Conservation (phyloP, 1,284 basidiomycete genomes). For the Boletus austroedulis region DNA sequence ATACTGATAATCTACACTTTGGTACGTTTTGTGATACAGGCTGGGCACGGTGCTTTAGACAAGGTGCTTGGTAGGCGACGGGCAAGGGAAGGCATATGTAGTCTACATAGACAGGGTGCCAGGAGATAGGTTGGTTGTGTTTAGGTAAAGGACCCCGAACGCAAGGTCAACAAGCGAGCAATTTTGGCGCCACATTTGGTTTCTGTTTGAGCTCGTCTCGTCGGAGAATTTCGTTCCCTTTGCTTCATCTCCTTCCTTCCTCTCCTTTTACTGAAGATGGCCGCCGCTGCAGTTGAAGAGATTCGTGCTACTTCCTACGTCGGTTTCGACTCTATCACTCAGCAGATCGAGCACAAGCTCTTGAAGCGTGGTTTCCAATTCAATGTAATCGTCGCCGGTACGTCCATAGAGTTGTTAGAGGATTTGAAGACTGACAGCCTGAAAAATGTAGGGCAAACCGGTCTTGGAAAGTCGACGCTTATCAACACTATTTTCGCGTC, state of each 20-base stretch:
- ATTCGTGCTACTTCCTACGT: slow-evolving; percentile 87
- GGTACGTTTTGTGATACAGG: slow-evolving; percentile 22
- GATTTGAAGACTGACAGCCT: neutral
- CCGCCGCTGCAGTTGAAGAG: slow-evolving; percentile 56
- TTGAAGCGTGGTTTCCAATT: slow-evolving; percentile 99
- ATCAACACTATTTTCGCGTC: slow-evolving; percentile 99
- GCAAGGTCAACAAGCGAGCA: slow-evolving; percentile 27
- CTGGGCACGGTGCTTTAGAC: slow-evolving; percentile 35
- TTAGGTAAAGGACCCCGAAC: slow-evolving; percentile 30
- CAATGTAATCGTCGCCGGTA: slow-evolving; percentile 95
- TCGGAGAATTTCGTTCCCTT: slow-evolving; percentile 24
- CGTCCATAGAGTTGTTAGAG: slow-evolving; percentile 36
- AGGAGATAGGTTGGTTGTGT: slow-evolving; percentile 2
- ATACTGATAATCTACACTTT: slow-evolving; percentile 35
- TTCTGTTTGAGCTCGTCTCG: slow-evolving; percentile 16
- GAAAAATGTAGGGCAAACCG: slow-evolving; percentile 79
- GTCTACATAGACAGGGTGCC: slow-evolving; percentile 17
- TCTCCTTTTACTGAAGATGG: slow-evolving; percentile 37
- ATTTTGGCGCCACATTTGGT: slow-evolving; percentile 33
- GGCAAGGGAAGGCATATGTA: neutral
- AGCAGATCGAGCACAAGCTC: slow-evolving; percentile 98
- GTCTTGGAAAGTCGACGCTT: slow-evolving; percentile 96
- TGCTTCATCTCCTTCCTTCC: slow-evolving; percentile 9
- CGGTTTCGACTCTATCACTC: slow-evolving; percentile 94
- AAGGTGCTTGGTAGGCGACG: neutral